phyloP scores from a whole-genome alignment of 2,329 filamentous ascomycete species.

The Aspergillus oerlinghausenensis region DNA sequence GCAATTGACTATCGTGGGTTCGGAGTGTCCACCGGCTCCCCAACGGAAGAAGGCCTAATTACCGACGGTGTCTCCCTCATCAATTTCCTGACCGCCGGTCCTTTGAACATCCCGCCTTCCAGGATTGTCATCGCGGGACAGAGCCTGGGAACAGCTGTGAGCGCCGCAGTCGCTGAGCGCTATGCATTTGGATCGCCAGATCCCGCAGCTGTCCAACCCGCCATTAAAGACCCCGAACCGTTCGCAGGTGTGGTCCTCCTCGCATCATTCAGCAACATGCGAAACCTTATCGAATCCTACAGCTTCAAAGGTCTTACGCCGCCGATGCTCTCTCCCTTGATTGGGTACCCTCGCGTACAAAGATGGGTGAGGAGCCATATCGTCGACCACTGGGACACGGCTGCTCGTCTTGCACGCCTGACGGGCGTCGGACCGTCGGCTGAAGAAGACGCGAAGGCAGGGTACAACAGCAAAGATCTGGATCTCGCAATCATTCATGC shows the following conservation, averaged over 20 bases:
- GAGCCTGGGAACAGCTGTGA: constrained; percentile 82
- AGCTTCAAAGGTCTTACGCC: constrained; percentile 73
- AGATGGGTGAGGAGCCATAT: constrained; percentile 59
- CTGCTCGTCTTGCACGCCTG: constrained; percentile 53
- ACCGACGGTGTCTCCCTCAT: constrained; percentile 70
- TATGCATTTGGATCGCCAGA: constrained; percentile 50
- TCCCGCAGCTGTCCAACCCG: constrained; percentile 36
- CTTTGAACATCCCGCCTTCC: constrained; percentile 62
- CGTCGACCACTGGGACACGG: constrained; percentile 77
- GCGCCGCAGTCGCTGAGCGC: constrained; percentile 67
- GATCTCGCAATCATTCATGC: constrained; percentile 74
- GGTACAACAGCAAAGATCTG: constrained; percentile 50
- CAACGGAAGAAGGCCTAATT: constrained; percentile 76
- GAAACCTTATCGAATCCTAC: constrained; percentile 70
- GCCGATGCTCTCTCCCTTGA: constrained; percentile 67
- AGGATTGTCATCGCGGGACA: constrained; percentile 81
- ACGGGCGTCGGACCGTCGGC: constrained; percentile 27
- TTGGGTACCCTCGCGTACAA: constrained; percentile 61
- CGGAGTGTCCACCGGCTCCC: constrained; percentile 72
- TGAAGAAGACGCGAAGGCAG: constrained; percentile 47
- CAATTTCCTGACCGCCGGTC: constrained; percentile 55
- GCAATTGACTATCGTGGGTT: constrained; percentile 89
- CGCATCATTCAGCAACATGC: constrained; percentile 71
- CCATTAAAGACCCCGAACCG: constrained; percentile 46
- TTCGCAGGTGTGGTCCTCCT: constrained; percentile 79